Evolutionary conservation across 1,139 yeast genomes (phyloP).

Genomic region (Debaryomyces robertsiae): DNA sequence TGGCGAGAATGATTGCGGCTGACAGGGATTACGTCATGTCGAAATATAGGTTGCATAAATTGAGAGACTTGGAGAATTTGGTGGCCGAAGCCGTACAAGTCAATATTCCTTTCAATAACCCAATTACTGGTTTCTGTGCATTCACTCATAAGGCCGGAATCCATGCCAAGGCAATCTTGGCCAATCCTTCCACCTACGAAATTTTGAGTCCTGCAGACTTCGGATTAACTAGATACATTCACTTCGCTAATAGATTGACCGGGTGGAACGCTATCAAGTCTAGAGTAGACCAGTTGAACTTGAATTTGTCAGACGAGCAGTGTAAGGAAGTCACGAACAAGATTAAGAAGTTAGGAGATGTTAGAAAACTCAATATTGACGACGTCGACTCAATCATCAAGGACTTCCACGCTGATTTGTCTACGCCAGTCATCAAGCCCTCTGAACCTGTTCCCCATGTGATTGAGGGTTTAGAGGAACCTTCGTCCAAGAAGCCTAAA

Average conservation of each 20-base stretch:
- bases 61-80: slow-evolving; percentile 57
- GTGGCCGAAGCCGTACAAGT: slow-evolving; percentile 62
- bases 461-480: slow-evolving; percentile 24
- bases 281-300: slow-evolving; percentile 50
- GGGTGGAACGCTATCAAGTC: slow-evolving; percentile 57
- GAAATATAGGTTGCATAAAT: slow-evolving; percentile 55
- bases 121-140: slow-evolving; percentile 64
- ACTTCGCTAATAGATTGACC: slow-evolving; percentile 60
- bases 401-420: slow-evolving; percentile 43
- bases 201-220: slow-evolving; percentile 59
- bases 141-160: slow-evolving; percentile 66
- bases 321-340: slow-evolving; percentile 57
- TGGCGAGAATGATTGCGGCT: slow-evolving; percentile 65
- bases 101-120: slow-evolving; percentile 61
- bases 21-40: slow-evolving; percentile 59
- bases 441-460: slow-evolving; percentile 17
- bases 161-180: slow-evolving; percentile 62
- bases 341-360: slow-evolving; percentile 59
- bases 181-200: slow-evolving; percentile 62
- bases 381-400: slow-evolving; percentile 53
- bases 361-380: slow-evolving; percentile 50
- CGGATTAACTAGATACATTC: slow-evolving; percentile 59
- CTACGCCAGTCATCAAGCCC: slow-evolving; percentile 29
- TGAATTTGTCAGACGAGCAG: slow-evolving; percentile 55
- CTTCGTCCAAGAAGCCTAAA: slow-evolving; percentile 16